Percentiles rank a stretch among this genome's conserved stretches.
Evolutionary conservation across 2,329 filamentous ascomycete species (phyloP).

Genomic region (Fusarium ambrosium): DNA sequence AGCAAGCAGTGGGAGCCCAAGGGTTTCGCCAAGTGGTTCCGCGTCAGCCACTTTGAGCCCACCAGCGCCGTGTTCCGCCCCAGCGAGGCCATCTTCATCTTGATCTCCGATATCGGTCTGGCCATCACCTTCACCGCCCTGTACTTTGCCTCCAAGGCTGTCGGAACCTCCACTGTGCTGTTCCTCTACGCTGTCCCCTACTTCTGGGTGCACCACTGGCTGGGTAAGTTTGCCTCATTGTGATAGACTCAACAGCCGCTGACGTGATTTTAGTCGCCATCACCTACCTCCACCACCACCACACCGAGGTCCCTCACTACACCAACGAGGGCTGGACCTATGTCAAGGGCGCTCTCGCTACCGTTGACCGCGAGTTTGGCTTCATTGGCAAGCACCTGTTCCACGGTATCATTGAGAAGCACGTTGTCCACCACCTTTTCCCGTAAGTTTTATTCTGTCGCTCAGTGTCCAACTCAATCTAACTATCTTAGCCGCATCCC

Average conservation of each 20-base stretch:
- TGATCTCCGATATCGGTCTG: slow-evolving; percentile 72
- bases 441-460: slow-evolving; percentile 42
- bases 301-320: slow-evolving; percentile 59
- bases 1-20: slow-evolving; percentile 61
- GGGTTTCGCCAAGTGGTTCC: slow-evolving; percentile 54
- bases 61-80: slow-evolving; percentile 71
- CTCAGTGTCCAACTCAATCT: background rate
- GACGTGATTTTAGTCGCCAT: slow-evolving; percentile 69
- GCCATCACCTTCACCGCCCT: slow-evolving; percentile 63
- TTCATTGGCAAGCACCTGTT: slow-evolving; percentile 73
- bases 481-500: slow-evolving; percentile 46
- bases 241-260: background rate
- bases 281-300: slow-evolving; percentile 81
- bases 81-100: slow-evolving; percentile 68
- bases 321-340: slow-evolving; percentile 70
- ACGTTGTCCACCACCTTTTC: slow-evolving; percentile 73
- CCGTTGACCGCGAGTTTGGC: slow-evolving; percentile 73
- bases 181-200: slow-evolving; percentile 75
- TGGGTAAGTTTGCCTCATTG: slow-evolving; percentile 60
- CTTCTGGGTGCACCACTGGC: slow-evolving; percentile 79
- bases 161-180: slow-evolving; percentile 70
- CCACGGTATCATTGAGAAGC: slow-evolving; percentile 72
- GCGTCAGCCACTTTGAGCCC: slow-evolving; percentile 72
- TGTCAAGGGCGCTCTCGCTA: slow-evolving; percentile 70
- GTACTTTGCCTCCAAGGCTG: slow-evolving; percentile 63